Evolutionary conservation across 2,329 filamentous ascomycete species (phyloP).

Genomic region (Cryphonectria carpinicola): DNA sequence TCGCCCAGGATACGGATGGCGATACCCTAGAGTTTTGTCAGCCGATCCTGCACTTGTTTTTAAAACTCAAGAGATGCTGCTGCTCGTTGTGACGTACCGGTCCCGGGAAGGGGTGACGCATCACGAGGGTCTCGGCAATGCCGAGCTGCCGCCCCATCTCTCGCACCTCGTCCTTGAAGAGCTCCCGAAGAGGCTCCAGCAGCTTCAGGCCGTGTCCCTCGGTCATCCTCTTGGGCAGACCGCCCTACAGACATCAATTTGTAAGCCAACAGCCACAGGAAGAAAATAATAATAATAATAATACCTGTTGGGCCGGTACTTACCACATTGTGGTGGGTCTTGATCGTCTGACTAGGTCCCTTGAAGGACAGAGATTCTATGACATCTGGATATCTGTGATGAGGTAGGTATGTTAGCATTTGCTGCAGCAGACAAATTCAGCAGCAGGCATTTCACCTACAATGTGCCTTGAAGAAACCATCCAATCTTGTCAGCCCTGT

Average conservation of each 20-base stretch:
- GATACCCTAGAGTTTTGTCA: conserved; percentile 50
- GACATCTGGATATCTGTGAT: conserved; percentile 23
- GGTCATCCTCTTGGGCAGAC: conserved; percentile 17
- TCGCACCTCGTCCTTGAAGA: conserved; percentile 86
- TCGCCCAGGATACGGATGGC: conserved; percentile 83
- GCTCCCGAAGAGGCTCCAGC: conserved; percentile 77
- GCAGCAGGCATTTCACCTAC: conserved; percentile 47
- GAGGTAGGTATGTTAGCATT: conserved; percentile 5
- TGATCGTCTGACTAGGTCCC: conserved; percentile 56
- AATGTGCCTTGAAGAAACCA: conserved; percentile 89
- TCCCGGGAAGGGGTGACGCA: conserved; percentile 78
- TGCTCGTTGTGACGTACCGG: conserved; percentile 3
- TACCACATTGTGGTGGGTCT: conserved; percentile 35
- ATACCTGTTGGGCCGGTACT: not conserved
- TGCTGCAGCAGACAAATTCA: not conserved
- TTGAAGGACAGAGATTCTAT: conserved; percentile 56
- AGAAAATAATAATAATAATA: not conserved
- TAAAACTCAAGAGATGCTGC: not conserved
- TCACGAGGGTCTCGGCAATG: conserved; percentile 75
- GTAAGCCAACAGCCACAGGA: not conserved
- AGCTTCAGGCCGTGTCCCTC: conserved; percentile 51
- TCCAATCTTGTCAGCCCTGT: conserved; percentile 73
- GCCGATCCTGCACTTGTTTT: not conserved
- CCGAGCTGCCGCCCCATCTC: conserved; percentile 69
- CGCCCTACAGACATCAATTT: not conserved